phyloP scores from a whole-genome alignment of 2,329 filamentous ascomycete genomes.

The Cladophialophora carrionii region DNA sequence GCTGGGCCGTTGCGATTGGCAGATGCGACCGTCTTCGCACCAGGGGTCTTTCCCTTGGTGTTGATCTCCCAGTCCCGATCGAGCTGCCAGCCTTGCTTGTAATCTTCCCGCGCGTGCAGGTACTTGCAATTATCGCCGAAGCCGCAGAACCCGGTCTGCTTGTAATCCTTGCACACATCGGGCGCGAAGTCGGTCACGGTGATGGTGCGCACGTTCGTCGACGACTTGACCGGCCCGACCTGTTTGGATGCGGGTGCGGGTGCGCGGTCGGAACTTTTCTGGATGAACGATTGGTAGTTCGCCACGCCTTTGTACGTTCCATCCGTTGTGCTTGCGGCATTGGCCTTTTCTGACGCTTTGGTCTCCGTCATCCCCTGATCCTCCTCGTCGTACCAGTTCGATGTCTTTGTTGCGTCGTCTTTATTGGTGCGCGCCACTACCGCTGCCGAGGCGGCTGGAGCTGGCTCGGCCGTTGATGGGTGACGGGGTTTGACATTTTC shows the following conservation, averaged over 20 bases:
- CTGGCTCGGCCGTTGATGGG: conserved; percentile 55
- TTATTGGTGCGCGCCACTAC: conserved; percentile 64
- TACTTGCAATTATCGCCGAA: conserved; percentile 73
- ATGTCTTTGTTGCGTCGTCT: conserved; percentile 87
- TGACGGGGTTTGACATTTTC: conserved; percentile 45
- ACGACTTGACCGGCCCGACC: conserved; percentile 81
- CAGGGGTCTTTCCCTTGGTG: conserved; percentile 63
- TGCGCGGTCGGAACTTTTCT: conserved; percentile 75
- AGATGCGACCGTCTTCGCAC: conserved; percentile 55
- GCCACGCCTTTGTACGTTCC: conserved; percentile 78
- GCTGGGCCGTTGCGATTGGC: conserved; percentile 48
- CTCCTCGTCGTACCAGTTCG: conserved; percentile 84
- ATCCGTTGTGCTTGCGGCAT: conserved; percentile 36
- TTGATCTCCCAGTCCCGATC: conserved; percentile 91
- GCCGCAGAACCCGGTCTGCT: conserved; percentile 72
- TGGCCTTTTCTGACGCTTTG: conserved; percentile 45
- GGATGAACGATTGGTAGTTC: conserved; percentile 73
- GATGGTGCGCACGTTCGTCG: conserved; percentile 86
- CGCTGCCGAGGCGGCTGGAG: conserved; percentile 65
- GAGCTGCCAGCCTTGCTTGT: conserved; percentile 91
- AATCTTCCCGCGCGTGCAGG: conserved; percentile 64
- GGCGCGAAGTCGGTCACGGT: conserved; percentile 89
- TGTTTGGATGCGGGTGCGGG: conserved; percentile 50
- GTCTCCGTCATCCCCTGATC: conserved; percentile 23
- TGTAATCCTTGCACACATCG: conserved; percentile 95